Evolutionary conservation across 108 stramenopile species (phyloP), one percentile per base, ranked within the genome.

Genomic region (Skeletonema potamos): DNA sequence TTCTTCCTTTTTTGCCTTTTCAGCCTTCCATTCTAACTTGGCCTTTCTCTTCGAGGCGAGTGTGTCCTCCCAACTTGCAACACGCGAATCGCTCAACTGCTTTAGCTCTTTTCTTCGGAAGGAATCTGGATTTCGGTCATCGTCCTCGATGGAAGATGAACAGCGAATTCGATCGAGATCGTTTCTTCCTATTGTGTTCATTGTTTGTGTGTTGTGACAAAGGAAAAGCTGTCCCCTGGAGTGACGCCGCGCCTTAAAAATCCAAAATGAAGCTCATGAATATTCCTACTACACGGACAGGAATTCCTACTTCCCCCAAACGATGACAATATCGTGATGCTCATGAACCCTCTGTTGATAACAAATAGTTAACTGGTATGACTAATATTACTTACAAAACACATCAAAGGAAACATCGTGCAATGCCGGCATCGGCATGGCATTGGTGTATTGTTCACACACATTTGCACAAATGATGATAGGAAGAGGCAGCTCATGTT

Each of bases 1-100:
- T 64, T 82, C 85, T 37, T 82, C 85, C 58, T 65, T 70, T 41
- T 70, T 46, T 3, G 54, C 70, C 26, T 70, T 77, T 43, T 85
- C 82, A 6, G 70, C 70, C 55, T 85, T 85, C 85, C 85, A 85
- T 17, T 80, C 73, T 22, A 85, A 48, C 67, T 66, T 85, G 11
- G 82, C 73, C 64, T 79, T 82, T 9, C 82, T 11, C 15, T 75
- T 73, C 11, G 82, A 75, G 4, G 69, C 71, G 10, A 81, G 58
- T 7, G 83, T 84, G 43, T 84, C 78, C 10, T 44, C 58, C 83
- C 83, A 84, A 18, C 70, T 67, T 2, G 76, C 70, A 24, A 84
- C 83, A 12, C 76, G 70, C 11, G 58, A 22, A 57, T 84, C 83
- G 54, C 76, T 77, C 9, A 84, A 62, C 18, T 77, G 58, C 55